phyloP scores from a whole-genome alignment of 192 early-diverging fungal genomes.

The Coemansia sp. region DNA sequence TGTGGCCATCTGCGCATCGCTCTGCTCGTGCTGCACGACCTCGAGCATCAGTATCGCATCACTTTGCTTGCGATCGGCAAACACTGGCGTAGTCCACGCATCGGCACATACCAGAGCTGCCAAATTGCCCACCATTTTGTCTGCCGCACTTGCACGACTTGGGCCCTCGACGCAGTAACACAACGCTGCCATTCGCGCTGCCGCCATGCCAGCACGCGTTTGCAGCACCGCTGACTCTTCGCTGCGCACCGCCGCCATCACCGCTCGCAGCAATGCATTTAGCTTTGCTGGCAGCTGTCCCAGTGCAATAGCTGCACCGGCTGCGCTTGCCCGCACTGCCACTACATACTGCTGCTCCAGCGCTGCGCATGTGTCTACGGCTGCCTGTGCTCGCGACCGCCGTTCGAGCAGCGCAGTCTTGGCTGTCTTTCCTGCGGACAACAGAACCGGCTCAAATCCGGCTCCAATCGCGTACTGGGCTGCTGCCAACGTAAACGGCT shows the following conservation, averaged over 20 bases:
- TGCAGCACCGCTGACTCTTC: slow-evolving; percentile 62
- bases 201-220: slow-evolving; percentile 57
- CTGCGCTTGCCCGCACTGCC: slow-evolving; percentile 60
- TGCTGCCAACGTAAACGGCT: slow-evolving; percentile 60
- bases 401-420: slow-evolving; percentile 55
- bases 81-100: slow-evolving; percentile 66
- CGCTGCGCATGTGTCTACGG: slow-evolving; percentile 68
- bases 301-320: slow-evolving; percentile 79
- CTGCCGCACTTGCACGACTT: slow-evolving; percentile 57
- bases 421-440: neutral
- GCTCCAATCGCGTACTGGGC: slow-evolving; percentile 54
- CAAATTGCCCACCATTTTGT: slow-evolving; percentile 89
- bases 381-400: slow-evolving; percentile 61
- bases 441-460: slow-evolving; percentile 35
- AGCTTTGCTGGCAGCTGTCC: slow-evolving; percentile 78
- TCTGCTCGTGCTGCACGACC: slow-evolving; percentile 45
- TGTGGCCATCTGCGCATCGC: slow-evolving; percentile 36
- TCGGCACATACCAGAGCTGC: slow-evolving; percentile 84
- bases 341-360: slow-evolving; percentile 67
- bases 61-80: slow-evolving; percentile 43
- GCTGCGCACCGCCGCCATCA: slow-evolving; percentile 84
- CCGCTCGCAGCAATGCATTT: slow-evolving; percentile 77
- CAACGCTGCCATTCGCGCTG: slow-evolving; percentile 46
- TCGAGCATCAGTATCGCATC: slow-evolving; percentile 46
- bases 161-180: slow-evolving; percentile 17